A percentile compares a stretch with the other conserved stretches of the same genome.
Evolutionary conservation across 306 rosid species (phyloP).

Genomic region (Urtica urens): DNA sequence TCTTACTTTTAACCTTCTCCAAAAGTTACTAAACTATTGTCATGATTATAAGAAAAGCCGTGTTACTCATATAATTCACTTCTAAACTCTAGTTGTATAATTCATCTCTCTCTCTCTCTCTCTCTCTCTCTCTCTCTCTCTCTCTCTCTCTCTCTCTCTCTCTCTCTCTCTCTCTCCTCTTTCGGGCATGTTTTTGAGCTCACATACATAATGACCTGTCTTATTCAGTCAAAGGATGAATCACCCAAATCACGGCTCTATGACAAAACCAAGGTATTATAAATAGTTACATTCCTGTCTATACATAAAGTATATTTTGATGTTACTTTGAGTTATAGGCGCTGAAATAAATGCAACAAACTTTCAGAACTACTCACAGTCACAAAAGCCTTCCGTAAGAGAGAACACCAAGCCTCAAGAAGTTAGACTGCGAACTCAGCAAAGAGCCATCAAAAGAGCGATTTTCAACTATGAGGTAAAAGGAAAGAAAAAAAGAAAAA

Average conservation of each 20-base stretch:
- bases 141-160: no score
- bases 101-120: no score
- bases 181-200: background rate
- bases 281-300: no score
- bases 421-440: conserved; percentile 69
- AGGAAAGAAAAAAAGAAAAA: background rate
- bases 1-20: background rate
- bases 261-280: conserved; percentile 37
- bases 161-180: background rate
- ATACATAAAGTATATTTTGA: no score
- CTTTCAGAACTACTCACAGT: no score
- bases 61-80: background rate
- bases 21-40: background rate
- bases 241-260: conserved; percentile 28
- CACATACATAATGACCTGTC: background rate
- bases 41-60: background rate
- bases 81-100: background rate
- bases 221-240: conserved; percentile 46
- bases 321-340: no score
- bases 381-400: conserved; percentile 36
- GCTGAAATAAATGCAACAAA: no score
- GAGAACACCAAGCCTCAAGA: conserved; percentile 75
- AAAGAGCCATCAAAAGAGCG: conserved; percentile 82
- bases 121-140: no score
- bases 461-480: conserved; percentile 80